Conservation (phyloP, 148 eudicot genomes). For the Chenopodium berlandieri region DNA sequence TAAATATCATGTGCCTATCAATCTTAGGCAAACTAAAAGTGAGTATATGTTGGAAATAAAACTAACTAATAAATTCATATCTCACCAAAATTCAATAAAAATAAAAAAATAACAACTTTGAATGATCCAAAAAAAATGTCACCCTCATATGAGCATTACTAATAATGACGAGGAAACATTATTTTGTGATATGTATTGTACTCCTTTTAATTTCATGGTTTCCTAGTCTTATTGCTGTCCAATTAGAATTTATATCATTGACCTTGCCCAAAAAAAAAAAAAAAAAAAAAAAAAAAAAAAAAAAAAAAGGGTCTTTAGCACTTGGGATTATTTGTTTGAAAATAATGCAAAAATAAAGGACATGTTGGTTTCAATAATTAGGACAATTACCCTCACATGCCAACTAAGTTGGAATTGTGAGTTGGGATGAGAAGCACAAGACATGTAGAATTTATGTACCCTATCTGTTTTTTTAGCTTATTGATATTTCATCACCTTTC, state of each 20-base stretch:
- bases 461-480: no score
- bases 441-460: neutral
- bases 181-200: neutral
- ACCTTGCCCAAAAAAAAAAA: neutral
- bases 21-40: neutral
- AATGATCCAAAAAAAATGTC: neutral
- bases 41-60: neutral
- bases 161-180: constrained; percentile 1
- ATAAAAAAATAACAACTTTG: neutral
- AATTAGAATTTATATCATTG: neutral
- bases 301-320: neutral
- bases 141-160: neutral
- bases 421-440: constrained; percentile 16
- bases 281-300: neutral
- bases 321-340: neutral
- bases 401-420: constrained; percentile 11
- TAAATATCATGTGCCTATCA: neutral
- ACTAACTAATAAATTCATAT: neutral
- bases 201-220: neutral
- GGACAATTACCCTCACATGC: constrained; percentile 20
- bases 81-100: neutral
- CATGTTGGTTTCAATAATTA: constrained; percentile 29
- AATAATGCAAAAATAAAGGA: neutral
- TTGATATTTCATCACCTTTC: no score
- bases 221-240: neutral